A percentile compares a stretch with the other conserved stretches of the same genome.
Conservation (phyloP, 2,329 filamentous ascomycete genomes). For the Phaeosphaeria sp. region DNA sequence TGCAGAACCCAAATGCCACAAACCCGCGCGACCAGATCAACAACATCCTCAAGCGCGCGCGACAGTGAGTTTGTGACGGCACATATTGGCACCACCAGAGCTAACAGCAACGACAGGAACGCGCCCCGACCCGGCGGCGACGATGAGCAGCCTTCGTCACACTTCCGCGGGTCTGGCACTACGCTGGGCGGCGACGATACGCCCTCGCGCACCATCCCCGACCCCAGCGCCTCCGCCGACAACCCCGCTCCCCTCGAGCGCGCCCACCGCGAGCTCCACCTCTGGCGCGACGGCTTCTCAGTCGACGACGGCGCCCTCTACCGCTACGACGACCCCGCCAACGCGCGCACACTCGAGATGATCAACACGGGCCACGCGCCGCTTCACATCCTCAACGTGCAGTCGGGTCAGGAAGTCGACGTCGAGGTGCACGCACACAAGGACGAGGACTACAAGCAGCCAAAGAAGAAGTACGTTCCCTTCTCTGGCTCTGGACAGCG, state of each 20-base stretch:
- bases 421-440: slow-evolving; percentile 78
- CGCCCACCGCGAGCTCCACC: slow-evolving; percentile 74
- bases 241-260: slow-evolving; percentile 53
- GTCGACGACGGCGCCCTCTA: slow-evolving; percentile 81
- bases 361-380: slow-evolving; percentile 80
- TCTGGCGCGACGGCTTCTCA: slow-evolving; percentile 86
- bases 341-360: slow-evolving; percentile 74
- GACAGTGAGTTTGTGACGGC: slow-evolving; percentile 42
- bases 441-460: slow-evolving; percentile 74
- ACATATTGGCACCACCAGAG: slow-evolving; percentile 1
- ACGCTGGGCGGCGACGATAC: slow-evolving; percentile 81
- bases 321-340: slow-evolving; percentile 79
- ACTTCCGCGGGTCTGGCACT: slow-evolving; percentile 74
- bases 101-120: slow-evolving; percentile 58
- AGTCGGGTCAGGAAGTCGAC: slow-evolving; percentile 76
- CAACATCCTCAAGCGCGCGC: slow-evolving; percentile 58
- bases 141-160: slow-evolving; percentile 57
- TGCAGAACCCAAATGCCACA: slow-evolving; percentile 67
- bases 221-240: slow-evolving; percentile 56
- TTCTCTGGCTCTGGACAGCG: slow-evolving; percentile 76
- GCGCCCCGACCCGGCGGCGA: slow-evolving; percentile 64
- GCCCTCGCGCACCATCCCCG: slow-evolving; percentile 72
- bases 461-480: slow-evolving; percentile 78
- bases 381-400: slow-evolving; percentile 78
- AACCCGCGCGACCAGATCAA: slow-evolving; percentile 58